Percentiles rank a stretch among this genome's conserved stretches.
Evolutionary conservation across 2,329 filamentous ascomycete genomes (phyloP).

Genomic region (Cercospora janseana): DNA sequence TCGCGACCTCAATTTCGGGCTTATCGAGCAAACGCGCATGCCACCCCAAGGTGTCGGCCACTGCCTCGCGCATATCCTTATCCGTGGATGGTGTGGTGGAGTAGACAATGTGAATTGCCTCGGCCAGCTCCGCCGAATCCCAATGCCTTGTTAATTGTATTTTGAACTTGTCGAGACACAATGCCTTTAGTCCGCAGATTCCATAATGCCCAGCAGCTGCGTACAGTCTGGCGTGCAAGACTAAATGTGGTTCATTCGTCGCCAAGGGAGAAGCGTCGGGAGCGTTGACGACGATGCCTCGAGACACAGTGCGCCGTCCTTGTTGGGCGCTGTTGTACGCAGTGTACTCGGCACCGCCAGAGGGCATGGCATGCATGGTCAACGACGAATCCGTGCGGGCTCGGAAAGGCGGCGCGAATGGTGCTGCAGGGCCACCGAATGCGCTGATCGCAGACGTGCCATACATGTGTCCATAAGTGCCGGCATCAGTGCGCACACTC

Average conservation of each 20-base stretch:
- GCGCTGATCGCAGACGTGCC: conserved; percentile 30
- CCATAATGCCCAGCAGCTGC: conserved; percentile 29
- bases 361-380: conserved; percentile 28
- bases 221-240: conserved; percentile 32
- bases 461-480: conserved; percentile 29
- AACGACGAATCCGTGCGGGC: conserved; percentile 23
- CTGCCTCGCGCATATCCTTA: conserved; percentile 36
- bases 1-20: conserved; percentile 31
- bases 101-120: conserved; percentile 34
- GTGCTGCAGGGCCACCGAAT: conserved; percentile 27
- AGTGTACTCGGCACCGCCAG: conserved; percentile 14
- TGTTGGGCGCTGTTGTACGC: conserved; percentile 10
- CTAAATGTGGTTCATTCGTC: conserved; percentile 22
- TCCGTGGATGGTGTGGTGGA: conserved; percentile 31
- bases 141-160: conserved; percentile 28
- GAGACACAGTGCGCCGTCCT: conserved; percentile 14
- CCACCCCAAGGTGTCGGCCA: conserved; percentile 30
- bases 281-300: conserved; percentile 19
- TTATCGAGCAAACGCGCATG: conserved; percentile 29
- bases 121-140: conserved; percentile 33
- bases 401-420: conserved; percentile 10
- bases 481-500: conserved; percentile 26
- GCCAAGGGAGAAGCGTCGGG: conserved; percentile 29
- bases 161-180: conserved; percentile 32
- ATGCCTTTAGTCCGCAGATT: conserved; percentile 28